A percentile compares a stretch with the other conserved stretches of the same genome.
phyloP scores from a whole-genome alignment of 2,329 filamentous ascomycete genomes.

The Hymenoscyphus occultus region DNA sequence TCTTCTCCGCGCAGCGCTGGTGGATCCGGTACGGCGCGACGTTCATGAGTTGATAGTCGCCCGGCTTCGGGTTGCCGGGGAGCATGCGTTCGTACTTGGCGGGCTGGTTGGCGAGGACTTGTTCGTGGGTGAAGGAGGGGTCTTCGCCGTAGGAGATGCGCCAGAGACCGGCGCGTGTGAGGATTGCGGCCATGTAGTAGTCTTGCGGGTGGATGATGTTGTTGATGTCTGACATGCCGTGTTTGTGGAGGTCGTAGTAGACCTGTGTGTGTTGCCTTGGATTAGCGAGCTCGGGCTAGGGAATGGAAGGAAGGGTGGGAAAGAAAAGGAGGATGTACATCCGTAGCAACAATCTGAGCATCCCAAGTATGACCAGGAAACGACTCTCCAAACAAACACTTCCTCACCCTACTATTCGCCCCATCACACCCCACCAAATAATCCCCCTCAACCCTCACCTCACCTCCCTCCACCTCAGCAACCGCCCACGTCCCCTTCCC shows the following conservation, averaged over 20 bases:
- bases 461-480: conserved; percentile 40
- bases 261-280: conserved; percentile 40
- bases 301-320: too few relatives aligned
- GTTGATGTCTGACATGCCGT: conserved; percentile 52
- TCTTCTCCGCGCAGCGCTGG: conserved; percentile 45
- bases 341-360: conserved; percentile 45
- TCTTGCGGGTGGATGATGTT: conserved; percentile 62
- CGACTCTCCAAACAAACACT: conserved; percentile 50
- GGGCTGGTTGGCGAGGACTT: conserved; percentile 52
- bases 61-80: conserved; percentile 55
- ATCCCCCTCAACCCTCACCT: conserved; percentile 43
- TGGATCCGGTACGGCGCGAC: conserved; percentile 50
- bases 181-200: conserved; percentile 60
- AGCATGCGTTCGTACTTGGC: conserved; percentile 55
- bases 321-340: conserved; percentile 39
- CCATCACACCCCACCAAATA: conserved; percentile 58
- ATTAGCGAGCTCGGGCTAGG: not conserved
- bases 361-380: conserved; percentile 40
- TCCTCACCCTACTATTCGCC: conserved; percentile 47
- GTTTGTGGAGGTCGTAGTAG: conserved; percentile 58
- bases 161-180: conserved; percentile 57
- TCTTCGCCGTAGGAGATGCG: conserved; percentile 61
- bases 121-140: conserved; percentile 49
- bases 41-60: conserved; percentile 54
- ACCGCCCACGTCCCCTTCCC: conserved; percentile 45